Evolutionary conservation across 2,329 filamentous ascomycete genomes (phyloP), one percentile per base, ranked within the genome.

Genomic region (Botryotinia convoluta): DNA sequence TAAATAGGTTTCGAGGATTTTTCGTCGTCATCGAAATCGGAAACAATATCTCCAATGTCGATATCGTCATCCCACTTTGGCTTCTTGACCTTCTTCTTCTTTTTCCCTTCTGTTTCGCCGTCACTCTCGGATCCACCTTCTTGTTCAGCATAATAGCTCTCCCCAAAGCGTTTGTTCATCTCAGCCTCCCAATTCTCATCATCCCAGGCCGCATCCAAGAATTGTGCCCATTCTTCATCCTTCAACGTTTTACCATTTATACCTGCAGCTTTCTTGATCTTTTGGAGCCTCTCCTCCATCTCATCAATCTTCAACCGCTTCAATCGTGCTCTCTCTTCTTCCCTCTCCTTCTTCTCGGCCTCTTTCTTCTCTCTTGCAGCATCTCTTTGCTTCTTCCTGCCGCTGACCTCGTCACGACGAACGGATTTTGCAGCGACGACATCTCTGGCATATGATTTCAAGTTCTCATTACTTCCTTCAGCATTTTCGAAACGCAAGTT

Each of bases 401-500:
- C 88, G 57, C 87, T 97, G 79, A 88, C 87, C 70, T 96, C 94
- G 74, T 98, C 94, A 75, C 95, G 89, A 68, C 96, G 90, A 37
- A 97, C 95, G 0, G 95, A 96, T 77, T 93, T 92, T 75, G 92
- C 91, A 57, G 91, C 91, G 54, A 92, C 91, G 29, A 94, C 87
- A 81, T 97, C 94, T 89, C 95, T 92, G 72, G 95, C 92, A 83
- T 98, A 97, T 9, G 95, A 94, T 79, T 92, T 90, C 45, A 99
- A 86, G 68, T 92, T 91, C 83, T 97, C 94, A 80, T 98, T 98
- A 78, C 93, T 91, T 80, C 93, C 94, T 74, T 88, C 88, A 0
- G 96, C 94, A 79, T 98, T 93, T 81, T 99, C 96, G 80, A 99
- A 99, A 48, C 96, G 92, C 83, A 98, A 84, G 84, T 99, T 99